phyloP scores from a whole-genome alignment of 2,329 filamentous ascomycete genomes.

The Tolypocladium capitatum region DNA sequence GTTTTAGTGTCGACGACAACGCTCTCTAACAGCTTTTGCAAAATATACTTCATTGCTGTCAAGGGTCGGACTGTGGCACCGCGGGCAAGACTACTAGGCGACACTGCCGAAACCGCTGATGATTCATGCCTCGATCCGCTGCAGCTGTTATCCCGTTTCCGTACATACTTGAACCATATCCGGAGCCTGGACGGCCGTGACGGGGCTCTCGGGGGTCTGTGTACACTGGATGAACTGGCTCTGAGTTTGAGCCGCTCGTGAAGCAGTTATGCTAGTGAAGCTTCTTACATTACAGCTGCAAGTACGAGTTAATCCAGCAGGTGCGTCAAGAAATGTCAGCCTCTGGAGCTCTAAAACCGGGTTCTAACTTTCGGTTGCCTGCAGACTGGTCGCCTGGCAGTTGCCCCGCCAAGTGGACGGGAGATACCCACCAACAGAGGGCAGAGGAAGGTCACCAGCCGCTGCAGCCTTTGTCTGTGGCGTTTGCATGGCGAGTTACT shows the following conservation, averaged over 20 bases:
- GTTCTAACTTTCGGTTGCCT: background rate
- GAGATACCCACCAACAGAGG: background rate
- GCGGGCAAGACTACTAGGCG: background rate
- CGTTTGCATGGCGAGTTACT: background rate
- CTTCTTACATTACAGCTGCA: too few relatives aligned
- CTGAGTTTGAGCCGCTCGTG: background rate
- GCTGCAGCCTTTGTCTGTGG: constrained; percentile 2
- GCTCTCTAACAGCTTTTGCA: constrained; percentile 29
- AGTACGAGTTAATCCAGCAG: too few relatives aligned
- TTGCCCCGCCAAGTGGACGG: background rate
- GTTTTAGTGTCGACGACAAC: background rate
- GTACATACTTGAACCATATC: too few relatives aligned
- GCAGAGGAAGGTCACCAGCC: background rate
- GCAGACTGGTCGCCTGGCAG: too few relatives aligned
- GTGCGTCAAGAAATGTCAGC: too few relatives aligned
- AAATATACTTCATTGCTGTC: constrained; percentile 54
- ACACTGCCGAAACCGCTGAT: too few relatives aligned
- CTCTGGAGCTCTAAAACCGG: too few relatives aligned
- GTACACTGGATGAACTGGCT: background rate
- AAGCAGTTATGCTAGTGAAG: background rate
- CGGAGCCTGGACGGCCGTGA: too few relatives aligned
- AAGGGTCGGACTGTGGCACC: constrained; percentile 11
- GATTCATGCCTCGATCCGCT: too few relatives aligned
- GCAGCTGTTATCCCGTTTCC: too few relatives aligned
- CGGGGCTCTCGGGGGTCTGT: too few relatives aligned